Evolutionary conservation across 164 flowering plant genomes (phyloP).

Genomic region (Tetrastigma voinierianum): DNA sequence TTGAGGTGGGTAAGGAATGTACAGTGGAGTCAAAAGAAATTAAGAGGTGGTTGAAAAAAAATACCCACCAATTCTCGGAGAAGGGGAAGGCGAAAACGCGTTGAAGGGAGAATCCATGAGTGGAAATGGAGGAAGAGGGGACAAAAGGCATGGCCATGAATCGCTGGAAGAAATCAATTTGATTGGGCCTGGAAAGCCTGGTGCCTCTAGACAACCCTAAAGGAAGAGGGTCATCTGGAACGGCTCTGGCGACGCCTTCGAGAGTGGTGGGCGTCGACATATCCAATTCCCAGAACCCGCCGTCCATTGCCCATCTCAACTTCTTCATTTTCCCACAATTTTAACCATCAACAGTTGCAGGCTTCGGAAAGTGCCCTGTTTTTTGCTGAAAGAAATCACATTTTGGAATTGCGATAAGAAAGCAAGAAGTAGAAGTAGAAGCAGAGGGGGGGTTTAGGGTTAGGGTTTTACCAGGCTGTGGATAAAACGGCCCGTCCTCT

Average conservation of each 20-base stretch:
- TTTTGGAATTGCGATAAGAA: too few relatives aligned
- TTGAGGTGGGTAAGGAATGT: too few relatives aligned
- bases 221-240: slow-evolving; percentile 56
- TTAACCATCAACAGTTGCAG: not conserved
- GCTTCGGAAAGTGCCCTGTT: not conserved
- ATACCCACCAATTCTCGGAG: slow-evolving; percentile 44
- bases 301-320: slow-evolving; percentile 85
- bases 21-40: not conserved
- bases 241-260: slow-evolving; percentile 64
- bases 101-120: slow-evolving; percentile 55
- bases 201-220: slow-evolving; percentile 72
- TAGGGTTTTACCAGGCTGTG: too few relatives aligned
- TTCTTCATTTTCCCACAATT: slow-evolving; percentile 50
- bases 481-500: too few relatives aligned
- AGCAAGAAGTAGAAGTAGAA: too few relatives aligned
- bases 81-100: slow-evolving; percentile 67
- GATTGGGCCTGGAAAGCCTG: slow-evolving; percentile 73
- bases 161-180: slow-evolving; percentile 83
- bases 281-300: slow-evolving; percentile 82
- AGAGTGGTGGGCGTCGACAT: slow-evolving; percentile 69
- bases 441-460: too few relatives aligned
- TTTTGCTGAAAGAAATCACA: too few relatives aligned
- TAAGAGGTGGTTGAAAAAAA: not conserved
- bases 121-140: slow-evolving; percentile 45
- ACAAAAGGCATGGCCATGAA: slow-evolving; percentile 73